These are phyloP conservation scores for Emmonsiellopsis sp. DNA, from an alignment of 2,329 filamentous ascomycete genomes.

Conservation along the genomic window DNA sequence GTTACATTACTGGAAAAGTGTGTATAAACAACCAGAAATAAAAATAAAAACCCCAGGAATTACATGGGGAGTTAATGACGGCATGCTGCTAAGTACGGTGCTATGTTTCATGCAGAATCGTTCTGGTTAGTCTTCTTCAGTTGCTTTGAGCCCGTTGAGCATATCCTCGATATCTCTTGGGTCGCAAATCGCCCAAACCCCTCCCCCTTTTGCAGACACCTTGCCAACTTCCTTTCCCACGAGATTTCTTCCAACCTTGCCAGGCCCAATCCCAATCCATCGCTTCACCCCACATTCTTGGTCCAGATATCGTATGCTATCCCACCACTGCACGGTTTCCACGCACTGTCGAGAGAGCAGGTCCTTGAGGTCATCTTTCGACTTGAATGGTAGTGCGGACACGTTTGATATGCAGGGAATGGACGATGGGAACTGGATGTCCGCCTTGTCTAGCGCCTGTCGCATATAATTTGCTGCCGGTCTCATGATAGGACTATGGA, in stretches of 20 bases:
- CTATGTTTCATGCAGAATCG: no score
- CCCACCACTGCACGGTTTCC: conserved; percentile 94
- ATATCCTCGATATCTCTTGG: conserved; percentile 66
- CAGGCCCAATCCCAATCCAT: conserved; percentile 88
- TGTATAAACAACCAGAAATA: conserved; percentile 21
- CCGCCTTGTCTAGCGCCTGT: conserved; percentile 51
- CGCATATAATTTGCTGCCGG: conserved; percentile 70
- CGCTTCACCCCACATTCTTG: conserved; percentile 69
- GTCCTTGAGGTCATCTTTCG: conserved; percentile 65
- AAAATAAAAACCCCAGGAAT: no score
- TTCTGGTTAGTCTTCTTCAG: conserved; percentile 29
- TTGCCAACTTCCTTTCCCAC: conserved; percentile 90
- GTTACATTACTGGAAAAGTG: conserved; percentile 21
- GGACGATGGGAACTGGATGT: conserved; percentile 63
- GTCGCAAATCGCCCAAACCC: conserved; percentile 84
- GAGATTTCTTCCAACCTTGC: conserved; percentile 85
- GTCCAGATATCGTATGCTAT: conserved; percentile 81
- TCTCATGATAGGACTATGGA: conserved; percentile 86
- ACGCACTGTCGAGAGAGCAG: conserved; percentile 70
- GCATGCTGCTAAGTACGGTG: no score
- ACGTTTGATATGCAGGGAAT: conserved; percentile 83
- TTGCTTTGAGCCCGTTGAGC: conserved; percentile 56
- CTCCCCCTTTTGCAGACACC: conserved; percentile 73
- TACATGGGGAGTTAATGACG: no score
- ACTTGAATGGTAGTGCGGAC: conserved; percentile 65